phyloP scores from a whole-genome alignment of 2,329 filamentous ascomycete genomes.

The Pseudomassariella vexata region DNA sequence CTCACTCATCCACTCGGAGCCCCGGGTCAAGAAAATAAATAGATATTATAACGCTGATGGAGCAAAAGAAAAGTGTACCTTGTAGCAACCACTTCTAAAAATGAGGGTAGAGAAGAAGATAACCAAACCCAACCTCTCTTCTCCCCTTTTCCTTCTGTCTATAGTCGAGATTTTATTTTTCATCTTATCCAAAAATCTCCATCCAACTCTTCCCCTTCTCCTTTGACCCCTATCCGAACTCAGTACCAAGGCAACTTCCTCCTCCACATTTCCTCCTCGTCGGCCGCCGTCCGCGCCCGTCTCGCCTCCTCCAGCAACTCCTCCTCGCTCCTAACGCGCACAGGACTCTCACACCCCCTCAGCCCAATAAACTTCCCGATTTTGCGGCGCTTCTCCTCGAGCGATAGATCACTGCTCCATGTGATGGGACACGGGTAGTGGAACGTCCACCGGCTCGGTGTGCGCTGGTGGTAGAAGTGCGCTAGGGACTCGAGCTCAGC shows the following conservation, averaged over 20 bases:
- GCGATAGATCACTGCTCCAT: slow-evolving; percentile 48
- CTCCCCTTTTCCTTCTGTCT: too few relatives aligned
- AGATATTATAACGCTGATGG: too few relatives aligned
- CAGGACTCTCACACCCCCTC: slow-evolving; percentile 52
- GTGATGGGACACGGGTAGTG: slow-evolving; percentile 64
- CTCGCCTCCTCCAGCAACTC: slow-evolving; percentile 40
- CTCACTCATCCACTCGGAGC: too few relatives aligned
- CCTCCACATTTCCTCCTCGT: slow-evolving; percentile 41
- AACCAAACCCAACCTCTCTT: too few relatives aligned
- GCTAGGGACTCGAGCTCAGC: slow-evolving; percentile 64
- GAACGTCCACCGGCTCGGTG: slow-evolving; percentile 44
- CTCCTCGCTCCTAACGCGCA: slow-evolving; percentile 35
- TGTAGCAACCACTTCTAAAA: too few relatives aligned
- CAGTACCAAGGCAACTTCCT: slow-evolving; percentile 37
- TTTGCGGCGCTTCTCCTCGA: slow-evolving; percentile 66
- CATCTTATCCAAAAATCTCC: too few relatives aligned
- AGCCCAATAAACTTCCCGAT: slow-evolving; percentile 72
- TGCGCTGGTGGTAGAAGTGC: slow-evolving; percentile 67
- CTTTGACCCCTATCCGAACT: too few relatives aligned
- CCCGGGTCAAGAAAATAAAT: too few relatives aligned
- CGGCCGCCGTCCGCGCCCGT: slow-evolving; percentile 29
- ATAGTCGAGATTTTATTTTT: too few relatives aligned
- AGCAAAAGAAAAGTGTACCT: too few relatives aligned
- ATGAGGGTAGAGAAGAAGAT: too few relatives aligned
- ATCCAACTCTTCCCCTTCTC: too few relatives aligned